Evolutionary conservation across 768 basidiomycete genomes (phyloP).

Genomic region (Lactifluus hygrophoroides): DNA sequence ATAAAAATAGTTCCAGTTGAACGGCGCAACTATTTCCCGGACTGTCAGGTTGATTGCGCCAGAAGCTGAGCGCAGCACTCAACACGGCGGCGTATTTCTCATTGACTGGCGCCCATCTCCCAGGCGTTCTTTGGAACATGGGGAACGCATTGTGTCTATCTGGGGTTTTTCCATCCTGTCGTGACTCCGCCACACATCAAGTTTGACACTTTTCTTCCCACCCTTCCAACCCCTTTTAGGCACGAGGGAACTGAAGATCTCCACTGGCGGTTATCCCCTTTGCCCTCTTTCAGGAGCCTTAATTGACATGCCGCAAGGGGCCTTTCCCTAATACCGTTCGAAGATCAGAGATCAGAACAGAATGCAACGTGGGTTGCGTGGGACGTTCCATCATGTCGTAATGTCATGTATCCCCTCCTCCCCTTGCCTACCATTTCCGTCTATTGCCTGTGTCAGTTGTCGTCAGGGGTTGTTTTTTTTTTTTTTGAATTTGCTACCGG

Average conservation of each 20-base stretch:
- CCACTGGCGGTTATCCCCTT: slow-evolving; percentile 2
- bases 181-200: slow-evolving; percentile 1
- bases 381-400: background rate
- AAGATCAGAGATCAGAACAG: background rate
- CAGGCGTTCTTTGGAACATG: slow-evolving; percentile 12
- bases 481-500: background rate
- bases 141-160: slow-evolving; percentile 7
- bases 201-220: slow-evolving; percentile 4
- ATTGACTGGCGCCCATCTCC: slow-evolving; percentile 8
- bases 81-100: background rate
- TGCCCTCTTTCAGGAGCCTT: background rate
- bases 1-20: background rate
- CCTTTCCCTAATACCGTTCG: background rate
- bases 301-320: slow-evolving; percentile 11
- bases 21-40: slow-evolving; percentile 9
- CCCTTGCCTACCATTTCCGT: background rate
- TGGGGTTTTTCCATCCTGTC: background rate
- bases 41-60: slow-evolving; percentile 17
- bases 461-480: too few species aligned
- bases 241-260: slow-evolving; percentile 12
- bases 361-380: slow-evolving; percentile 1
- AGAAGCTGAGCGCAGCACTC: background rate
- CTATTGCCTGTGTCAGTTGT: background rate
- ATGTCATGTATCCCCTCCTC: background rate
- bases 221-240: slow-evolving; percentile 8